Conservation (phyloP, 371 early-diverging fungal species). For the Saksenaea vasiformis region DNA sequence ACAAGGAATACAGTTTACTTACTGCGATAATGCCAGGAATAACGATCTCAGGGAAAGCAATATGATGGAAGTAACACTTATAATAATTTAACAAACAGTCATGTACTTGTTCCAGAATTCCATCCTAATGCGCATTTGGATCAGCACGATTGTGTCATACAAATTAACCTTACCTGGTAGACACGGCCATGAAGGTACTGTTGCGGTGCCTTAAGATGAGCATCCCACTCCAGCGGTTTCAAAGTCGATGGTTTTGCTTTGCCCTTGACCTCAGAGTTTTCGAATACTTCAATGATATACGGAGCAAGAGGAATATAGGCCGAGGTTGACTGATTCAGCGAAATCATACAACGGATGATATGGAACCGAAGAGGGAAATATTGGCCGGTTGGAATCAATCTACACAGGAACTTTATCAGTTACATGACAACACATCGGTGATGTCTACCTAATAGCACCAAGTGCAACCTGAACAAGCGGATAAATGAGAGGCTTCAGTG, state of each 20-base stretch:
- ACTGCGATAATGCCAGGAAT: constrained; percentile 75
- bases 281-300: constrained; percentile 77
- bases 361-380: constrained; percentile 93
- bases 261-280: constrained; percentile 55
- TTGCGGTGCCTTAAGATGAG: constrained; percentile 75
- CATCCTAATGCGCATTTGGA: constrained; percentile 48
- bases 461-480: constrained; percentile 89
- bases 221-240: constrained; percentile 80
- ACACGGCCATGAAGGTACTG: constrained; percentile 78
- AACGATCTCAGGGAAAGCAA: constrained; percentile 89
- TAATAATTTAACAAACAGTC: constrained; percentile 73
- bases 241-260: constrained; percentile 71
- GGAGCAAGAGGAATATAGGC: constrained; percentile 87
- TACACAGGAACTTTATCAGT: constrained; percentile 10
- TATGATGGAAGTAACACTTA: constrained; percentile 66
- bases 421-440: background rate
- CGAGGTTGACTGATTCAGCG: constrained; percentile 67
- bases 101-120: constrained; percentile 74
- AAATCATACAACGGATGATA: constrained; percentile 69
- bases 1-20: constrained; percentile 13
- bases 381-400: constrained; percentile 83
- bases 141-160: background rate
- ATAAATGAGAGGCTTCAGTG: constrained; percentile 81
- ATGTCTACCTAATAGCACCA: constrained; percentile 66
- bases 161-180: constrained; percentile 54